Evolutionary conservation across 129 eudicot species (phyloP).

Genomic region (Escallonia herrerae): DNA sequence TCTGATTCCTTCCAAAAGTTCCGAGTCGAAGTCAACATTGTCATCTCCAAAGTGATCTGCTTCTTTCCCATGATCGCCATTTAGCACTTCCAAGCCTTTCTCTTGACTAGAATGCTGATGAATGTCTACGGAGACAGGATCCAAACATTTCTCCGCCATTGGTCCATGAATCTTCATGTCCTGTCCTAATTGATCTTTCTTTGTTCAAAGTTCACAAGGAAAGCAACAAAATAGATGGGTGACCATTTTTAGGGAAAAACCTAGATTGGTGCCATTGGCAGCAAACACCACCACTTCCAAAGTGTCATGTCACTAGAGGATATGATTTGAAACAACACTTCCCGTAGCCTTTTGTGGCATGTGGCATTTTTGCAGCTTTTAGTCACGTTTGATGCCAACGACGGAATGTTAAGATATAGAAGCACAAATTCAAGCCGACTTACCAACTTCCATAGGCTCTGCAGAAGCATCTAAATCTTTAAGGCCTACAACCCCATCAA

Average conservation of each 20-base stretch:
- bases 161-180: neutral
- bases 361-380: too few species aligned
- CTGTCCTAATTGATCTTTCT: conserved; percentile 8
- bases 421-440: conserved; percentile 12
- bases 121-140: neutral
- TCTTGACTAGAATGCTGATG: conserved; percentile 1
- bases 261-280: too few species aligned
- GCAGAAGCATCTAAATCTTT: conserved; percentile 33
- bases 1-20: conserved; percentile 32
- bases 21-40: conserved; percentile 21
- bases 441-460: conserved; percentile 24
- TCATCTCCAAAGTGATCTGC: conserved; percentile 28
- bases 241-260: too few species aligned
- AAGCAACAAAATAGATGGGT: neutral
- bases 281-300: too few species aligned
- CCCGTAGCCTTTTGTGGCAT: too few species aligned
- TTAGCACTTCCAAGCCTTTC: conserved; percentile 11
- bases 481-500: conserved; percentile 58
- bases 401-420: neutral
- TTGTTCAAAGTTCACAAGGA: conserved; percentile 2
- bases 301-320: too few species aligned
- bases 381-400: too few species aligned
- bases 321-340: too few species aligned
- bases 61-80: neutral
- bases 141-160: conserved; percentile 10